Conservation (phyloP, 2,329 filamentous ascomycete species). For the Pyrenophora tritici-repentis region DNA sequence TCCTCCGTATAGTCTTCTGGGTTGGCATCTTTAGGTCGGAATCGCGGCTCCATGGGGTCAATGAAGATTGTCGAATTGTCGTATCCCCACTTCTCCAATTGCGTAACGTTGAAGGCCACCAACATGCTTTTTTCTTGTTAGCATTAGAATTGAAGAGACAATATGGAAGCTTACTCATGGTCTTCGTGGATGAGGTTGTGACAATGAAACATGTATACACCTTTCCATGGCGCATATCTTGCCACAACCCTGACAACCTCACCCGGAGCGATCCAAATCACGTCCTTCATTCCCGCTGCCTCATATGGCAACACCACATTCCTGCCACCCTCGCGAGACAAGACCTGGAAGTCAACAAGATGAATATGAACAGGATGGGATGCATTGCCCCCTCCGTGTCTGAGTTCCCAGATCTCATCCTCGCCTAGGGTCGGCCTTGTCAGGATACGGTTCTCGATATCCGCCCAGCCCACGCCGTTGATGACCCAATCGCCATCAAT, state of each 20-base stretch:
- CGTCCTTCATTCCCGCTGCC: constrained; percentile 61
- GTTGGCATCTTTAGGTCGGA: constrained; percentile 32
- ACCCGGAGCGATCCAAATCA: constrained; percentile 59
- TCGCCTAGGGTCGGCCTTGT: constrained; percentile 39
- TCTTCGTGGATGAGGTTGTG: constrained; percentile 56
- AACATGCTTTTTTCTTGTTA: constrained; percentile 43
- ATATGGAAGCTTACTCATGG: constrained; percentile 35
- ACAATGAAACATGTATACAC: constrained; percentile 56
- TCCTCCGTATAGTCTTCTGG: constrained; percentile 31
- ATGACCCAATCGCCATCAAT: constrained; percentile 38
- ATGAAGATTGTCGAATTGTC: constrained; percentile 39
- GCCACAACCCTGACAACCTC: constrained; percentile 47
- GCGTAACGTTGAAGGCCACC: constrained; percentile 51
- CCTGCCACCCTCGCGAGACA: constrained; percentile 54
- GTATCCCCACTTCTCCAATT: constrained; percentile 43
- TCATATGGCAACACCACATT: constrained; percentile 58
- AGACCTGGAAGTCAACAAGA: constrained; percentile 62
- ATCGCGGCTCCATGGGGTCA: constrained; percentile 37
- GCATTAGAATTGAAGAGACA: not conserved
- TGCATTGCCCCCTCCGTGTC: constrained; percentile 57
- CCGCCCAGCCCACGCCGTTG: constrained; percentile 43
- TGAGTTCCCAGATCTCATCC: constrained; percentile 45
- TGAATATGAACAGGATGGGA: constrained; percentile 63
- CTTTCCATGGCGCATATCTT: constrained; percentile 49
- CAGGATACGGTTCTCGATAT: constrained; percentile 40